Percentiles rank a stretch among this genome's conserved stretches.
These are phyloP conservation scores for Trametes meyenii DNA, from an alignment of 768 basidiomycete species.

Conservation along the genomic window DNA sequence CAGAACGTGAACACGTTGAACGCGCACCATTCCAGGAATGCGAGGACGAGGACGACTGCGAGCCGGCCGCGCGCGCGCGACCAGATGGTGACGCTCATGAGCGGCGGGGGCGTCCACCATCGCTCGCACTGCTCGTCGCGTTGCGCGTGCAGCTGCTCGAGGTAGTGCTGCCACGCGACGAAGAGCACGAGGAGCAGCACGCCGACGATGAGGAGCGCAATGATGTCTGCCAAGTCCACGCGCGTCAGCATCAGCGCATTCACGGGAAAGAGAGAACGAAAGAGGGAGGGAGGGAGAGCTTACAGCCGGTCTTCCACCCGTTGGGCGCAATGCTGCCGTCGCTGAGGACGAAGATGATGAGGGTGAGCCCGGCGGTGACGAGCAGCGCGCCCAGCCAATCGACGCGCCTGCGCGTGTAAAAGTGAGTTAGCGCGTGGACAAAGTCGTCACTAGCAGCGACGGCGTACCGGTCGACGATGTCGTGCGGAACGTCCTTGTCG, in stretches of 20 bases:
- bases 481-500: conserved; percentile 51
- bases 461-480: conserved; percentile 30
- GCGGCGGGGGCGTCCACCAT: conserved; percentile 53
- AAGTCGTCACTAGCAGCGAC: background rate
- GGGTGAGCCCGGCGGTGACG: conserved; percentile 63
- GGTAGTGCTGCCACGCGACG: conserved; percentile 63
- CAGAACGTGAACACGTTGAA: conserved; percentile 60
- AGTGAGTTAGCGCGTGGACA: background rate
- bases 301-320: conserved; percentile 64
- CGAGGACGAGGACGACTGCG: conserved; percentile 62
- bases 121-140: background rate
- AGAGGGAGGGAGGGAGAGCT: conserved; percentile 22
- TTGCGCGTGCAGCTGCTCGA: conserved; percentile 45
- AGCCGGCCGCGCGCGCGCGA: conserved; percentile 62
- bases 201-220: conserved; percentile 66
- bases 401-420: conserved; percentile 41
- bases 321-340: conserved; percentile 61
- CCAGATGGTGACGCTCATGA: conserved; percentile 69
- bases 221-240: conserved; percentile 55
- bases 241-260: conserved; percentile 27
- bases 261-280: background rate
- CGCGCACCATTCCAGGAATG: conserved; percentile 62
- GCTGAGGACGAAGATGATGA: conserved; percentile 75
- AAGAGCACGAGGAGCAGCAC: conserved; percentile 58
- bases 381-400: conserved; percentile 81